Evolutionary conservation across 306 rosid genomes (phyloP), one percentile per base, ranked within the genome.

Genomic region (Glycyrrhiza uralensis): DNA sequence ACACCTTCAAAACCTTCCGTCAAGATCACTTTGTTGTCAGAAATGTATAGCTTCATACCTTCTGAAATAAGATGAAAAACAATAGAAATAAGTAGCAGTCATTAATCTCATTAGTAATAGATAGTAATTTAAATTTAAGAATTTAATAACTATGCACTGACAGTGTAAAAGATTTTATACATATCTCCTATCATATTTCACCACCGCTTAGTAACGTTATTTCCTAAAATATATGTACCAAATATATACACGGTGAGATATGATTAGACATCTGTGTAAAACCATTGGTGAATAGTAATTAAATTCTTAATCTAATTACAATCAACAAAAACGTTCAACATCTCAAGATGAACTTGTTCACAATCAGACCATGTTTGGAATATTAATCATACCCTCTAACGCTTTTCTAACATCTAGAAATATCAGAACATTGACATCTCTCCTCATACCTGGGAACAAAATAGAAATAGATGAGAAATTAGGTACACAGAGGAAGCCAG

Each of bases 1-100:
- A 73, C 88, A 11, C 98, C 97, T 41, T 87, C 92, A 46, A 89
- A 83, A 44, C 98, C 98, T 84, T 90, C 97, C 0, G 96, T 89
- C 81, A 93, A 42, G 66, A 91, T 83, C 77, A 94, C 97, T 82
- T 82, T 87, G 85, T 94, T 94, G 64, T 94, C 98, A 49, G 98
- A 94, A 68, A 89, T 80, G 83, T 83, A 87, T 54, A 94, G 85
- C 91, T 91, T 94, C 92, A 89, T 86, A 30, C 97, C 97, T 50
- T 91, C 98, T 89, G 90, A 38, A 80, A 77, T 69, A 32, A 57
- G 66, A 75, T 30, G 3, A 28, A 69, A 46, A 19, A 9, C 58
- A 54, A 3, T 0, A 72, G 8, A 42, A 20, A 41, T 4, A 57
- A 15, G 17, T 1, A 18, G 30, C 23, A 55, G 68, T 81, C 17